phyloP scores from a whole-genome alignment of 176 grass and related monocot genomes.

The Alloteropsis semialata region DNA sequence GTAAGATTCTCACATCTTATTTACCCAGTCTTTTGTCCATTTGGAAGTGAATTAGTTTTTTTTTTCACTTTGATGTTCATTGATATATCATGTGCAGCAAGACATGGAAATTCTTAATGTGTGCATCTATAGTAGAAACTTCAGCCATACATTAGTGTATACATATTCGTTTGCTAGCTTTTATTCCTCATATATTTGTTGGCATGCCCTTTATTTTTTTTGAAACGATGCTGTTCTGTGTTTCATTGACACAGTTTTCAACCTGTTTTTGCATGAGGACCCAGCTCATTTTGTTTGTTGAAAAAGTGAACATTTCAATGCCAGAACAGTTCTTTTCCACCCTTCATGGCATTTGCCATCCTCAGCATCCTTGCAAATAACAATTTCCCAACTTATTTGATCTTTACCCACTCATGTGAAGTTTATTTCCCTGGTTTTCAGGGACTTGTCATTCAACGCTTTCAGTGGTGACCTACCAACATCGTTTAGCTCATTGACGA shows the following conservation, averaged over 20 bases:
- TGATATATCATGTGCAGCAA: not conserved
- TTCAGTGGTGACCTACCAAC: constrained; percentile 70
- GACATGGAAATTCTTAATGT: constrained; percentile 6
- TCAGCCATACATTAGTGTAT: not conserved
- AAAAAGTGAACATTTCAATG: constrained; percentile 25
- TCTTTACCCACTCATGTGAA: not conserved
- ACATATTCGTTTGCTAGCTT: not conserved
- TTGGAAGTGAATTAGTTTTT: constrained; percentile 32
- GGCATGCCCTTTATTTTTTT: not conserved
- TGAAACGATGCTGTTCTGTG: not conserved
- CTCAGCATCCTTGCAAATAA: not conserved
- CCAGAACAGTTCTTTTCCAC: constrained; percentile 10
- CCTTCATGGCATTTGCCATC: not conserved
- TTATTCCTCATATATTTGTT: constrained; percentile 7
- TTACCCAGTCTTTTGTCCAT: not conserved
- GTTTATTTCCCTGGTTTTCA: constrained; percentile 22
- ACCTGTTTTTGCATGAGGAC: not conserved
- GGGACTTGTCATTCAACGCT: constrained; percentile 86
- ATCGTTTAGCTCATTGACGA: constrained; percentile 71
- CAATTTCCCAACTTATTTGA: not conserved
- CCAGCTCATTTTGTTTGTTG: constrained; percentile 1
- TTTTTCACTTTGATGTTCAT: not conserved
- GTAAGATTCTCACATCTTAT: constrained; percentile 39
- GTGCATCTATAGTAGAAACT: constrained; percentile 18
- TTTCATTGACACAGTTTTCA: not conserved